phyloP scores from a whole-genome alignment of 2,329 filamentous ascomycete species.

The Ascochyta pisi region DNA sequence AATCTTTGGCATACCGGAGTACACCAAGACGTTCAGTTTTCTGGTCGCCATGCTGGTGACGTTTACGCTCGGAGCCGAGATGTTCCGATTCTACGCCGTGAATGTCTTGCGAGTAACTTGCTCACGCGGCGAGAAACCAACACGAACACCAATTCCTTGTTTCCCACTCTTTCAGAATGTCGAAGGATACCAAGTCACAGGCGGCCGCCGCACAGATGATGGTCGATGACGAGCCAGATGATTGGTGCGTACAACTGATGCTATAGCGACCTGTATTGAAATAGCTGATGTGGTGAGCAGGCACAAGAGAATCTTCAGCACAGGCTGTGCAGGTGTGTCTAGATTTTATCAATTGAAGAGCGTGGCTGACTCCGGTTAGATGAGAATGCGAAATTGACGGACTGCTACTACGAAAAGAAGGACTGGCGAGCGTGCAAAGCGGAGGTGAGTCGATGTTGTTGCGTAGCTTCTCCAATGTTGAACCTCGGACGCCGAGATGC shows the following conservation, averaged over 20 bases:
- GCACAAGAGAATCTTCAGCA: slow-evolving; percentile 98
- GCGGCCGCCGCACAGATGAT: slow-evolving; percentile 50
- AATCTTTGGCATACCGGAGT: slow-evolving; percentile 69
- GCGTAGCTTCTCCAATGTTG: slow-evolving; percentile 10
- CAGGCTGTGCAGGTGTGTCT: slow-evolving; percentile 80
- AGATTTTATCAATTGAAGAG: not conserved
- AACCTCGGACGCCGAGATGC: slow-evolving; percentile 31
- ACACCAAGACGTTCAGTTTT: slow-evolving; percentile 90
- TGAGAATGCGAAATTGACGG: slow-evolving; percentile 88
- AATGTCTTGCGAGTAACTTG: slow-evolving; percentile 7
- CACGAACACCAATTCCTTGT: slow-evolving; percentile 6
- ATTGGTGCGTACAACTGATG: slow-evolving; percentile 71
- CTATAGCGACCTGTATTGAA: slow-evolving; percentile 12
- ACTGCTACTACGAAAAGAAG: slow-evolving; percentile 95
- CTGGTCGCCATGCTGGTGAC: slow-evolving; percentile 65
- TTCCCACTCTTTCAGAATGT: slow-evolving; percentile 53
- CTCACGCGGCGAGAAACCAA: slow-evolving; percentile 10
- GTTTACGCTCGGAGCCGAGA: slow-evolving; percentile 35
- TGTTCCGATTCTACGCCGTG: slow-evolving; percentile 39
- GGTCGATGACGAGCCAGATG: slow-evolving; percentile 89
- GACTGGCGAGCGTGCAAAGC: slow-evolving; percentile 90
- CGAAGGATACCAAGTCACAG: slow-evolving; percentile 60
- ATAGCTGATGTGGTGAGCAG: slow-evolving; percentile 56
- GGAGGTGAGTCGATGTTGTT: slow-evolving; percentile 69
- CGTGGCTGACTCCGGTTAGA: slow-evolving; percentile 58